Evolutionary conservation across 2,329 filamentous ascomycete genomes (phyloP).

Genomic region (Emmonsia crescens): DNA sequence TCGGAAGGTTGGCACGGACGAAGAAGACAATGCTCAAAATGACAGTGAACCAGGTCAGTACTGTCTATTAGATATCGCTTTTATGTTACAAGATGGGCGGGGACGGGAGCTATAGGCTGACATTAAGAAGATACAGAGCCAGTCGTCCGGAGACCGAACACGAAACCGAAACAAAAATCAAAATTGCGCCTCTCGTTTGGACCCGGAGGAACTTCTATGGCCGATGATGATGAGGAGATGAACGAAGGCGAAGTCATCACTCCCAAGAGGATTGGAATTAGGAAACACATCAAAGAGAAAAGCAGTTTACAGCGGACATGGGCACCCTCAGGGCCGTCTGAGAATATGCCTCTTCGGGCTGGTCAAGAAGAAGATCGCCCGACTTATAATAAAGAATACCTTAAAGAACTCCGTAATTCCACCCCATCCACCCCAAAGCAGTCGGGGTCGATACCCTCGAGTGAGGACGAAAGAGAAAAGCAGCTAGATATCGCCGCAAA

Average conservation of each 20-base stretch:
- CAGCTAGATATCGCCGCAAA: slow-evolving; percentile 37
- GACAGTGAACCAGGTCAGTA: slow-evolving; percentile 33
- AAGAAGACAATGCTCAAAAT: slow-evolving; percentile 44
- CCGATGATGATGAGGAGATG: slow-evolving; percentile 41
- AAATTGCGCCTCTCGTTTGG: slow-evolving; percentile 70
- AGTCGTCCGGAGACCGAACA: slow-evolving; percentile 43
- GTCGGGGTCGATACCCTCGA: slow-evolving; percentile 13
- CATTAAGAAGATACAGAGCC: slow-evolving; percentile 33
- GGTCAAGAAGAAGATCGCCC: slow-evolving; percentile 59
- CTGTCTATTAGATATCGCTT: slow-evolving; percentile 9
- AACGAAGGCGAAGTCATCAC: slow-evolving; percentile 44
- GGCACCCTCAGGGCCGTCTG: slow-evolving; percentile 35
- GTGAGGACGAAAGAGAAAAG: slow-evolving; percentile 30
- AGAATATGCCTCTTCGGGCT: slow-evolving; percentile 48
- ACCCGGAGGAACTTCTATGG: slow-evolving; percentile 44
- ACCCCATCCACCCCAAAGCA: slow-evolving; percentile 74
- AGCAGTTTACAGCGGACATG: slow-evolving; percentile 51
- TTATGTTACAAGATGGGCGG: slow-evolving; percentile 17
- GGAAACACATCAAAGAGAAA: slow-evolving; percentile 54
- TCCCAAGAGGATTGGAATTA: slow-evolving; percentile 53
- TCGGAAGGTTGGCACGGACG: slow-evolving; percentile 64
- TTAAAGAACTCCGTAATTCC: slow-evolving; percentile 74
- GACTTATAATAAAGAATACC: slow-evolving; percentile 73
- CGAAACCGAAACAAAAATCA: slow-evolving; percentile 57
- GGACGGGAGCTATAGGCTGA: slow-evolving; percentile 20